Evolutionary conservation across 345 rosid species (phyloP), one percentile per base, ranked within the genome.

Genomic region (Capsella bursapastoris): DNA sequence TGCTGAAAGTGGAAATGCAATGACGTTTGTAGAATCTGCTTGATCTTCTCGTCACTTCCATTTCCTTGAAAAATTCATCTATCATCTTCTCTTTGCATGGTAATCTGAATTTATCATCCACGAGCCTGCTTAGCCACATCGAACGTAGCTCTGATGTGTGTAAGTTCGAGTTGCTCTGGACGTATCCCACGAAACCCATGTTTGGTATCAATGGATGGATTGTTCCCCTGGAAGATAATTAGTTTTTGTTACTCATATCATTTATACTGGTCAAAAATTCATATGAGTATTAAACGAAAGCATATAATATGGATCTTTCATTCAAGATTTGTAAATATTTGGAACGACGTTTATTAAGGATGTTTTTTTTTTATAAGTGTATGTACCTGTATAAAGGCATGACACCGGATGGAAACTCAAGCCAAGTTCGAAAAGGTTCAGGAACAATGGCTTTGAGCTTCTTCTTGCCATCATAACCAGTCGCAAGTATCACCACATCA

Each of bases 1-100:
- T 93, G 77, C 98, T 93, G 78, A 77, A 91, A 13, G 98, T 91
- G 14, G 98, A 87, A 16, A 91, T 91, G 83, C 98, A 93, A 49
- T 89, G 92, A 74, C 91, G 86, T 47, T 88, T 84, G 76, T 89
- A 88, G 72, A 91, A 93, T 77, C 97, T 83, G 44, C 90, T 87
- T 1, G 88, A 79, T 72, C 81, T 82, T 87, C 73, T 85, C 79
- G 73, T 82, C 9, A 87, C 83, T 48, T 87, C 87, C 67, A 83
- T 78, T 82, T 91, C 98, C 59, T 80, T 80, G 1, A 48, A 56
- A 31, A 74, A 79, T 48, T 85, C 84, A 44, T 91, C 84, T 32
- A 88, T 70, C 97, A 89, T 89, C 50, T 83, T 81, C 77, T 87
- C 89, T 64, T 77, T 84, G 37, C 72, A 81, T 14, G 97, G 97